These are phyloP conservation scores for Phytophthora citrophthora DNA, from an alignment of 352 stramenopile genomes.

Conservation along the genomic window DNA sequence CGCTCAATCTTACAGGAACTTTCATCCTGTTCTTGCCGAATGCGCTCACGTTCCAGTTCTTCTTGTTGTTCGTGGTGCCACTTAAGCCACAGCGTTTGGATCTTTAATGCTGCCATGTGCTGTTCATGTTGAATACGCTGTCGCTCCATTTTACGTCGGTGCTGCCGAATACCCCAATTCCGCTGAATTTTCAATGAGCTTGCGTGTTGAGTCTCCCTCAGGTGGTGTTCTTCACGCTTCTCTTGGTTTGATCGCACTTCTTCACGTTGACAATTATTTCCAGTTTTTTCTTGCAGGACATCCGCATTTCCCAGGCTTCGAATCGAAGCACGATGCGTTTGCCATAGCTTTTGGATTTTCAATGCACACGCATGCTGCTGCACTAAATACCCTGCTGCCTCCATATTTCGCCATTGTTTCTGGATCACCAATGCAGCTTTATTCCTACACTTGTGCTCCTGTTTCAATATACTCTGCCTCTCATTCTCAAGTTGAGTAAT, in stretches of 20 bases:
- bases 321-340: too few species aligned
- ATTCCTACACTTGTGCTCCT: slow-evolving; percentile 3
- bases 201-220: background rate
- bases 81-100: slow-evolving; percentile 32
- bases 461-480: background rate
- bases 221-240: too few species aligned
- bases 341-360: background rate
- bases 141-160: slow-evolving; percentile 31
- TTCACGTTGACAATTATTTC: slow-evolving; percentile 3
- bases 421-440: slow-evolving; percentile 9
- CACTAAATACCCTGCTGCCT: background rate
- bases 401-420: slow-evolving; percentile 8
- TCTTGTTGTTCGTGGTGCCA: slow-evolving; percentile 31
- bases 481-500: background rate
- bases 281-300: background rate
- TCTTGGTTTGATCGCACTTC: slow-evolving; percentile 7
- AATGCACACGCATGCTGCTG: slow-evolving; percentile 9
- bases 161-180: slow-evolving; percentile 22
- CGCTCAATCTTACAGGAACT: slow-evolving; percentile 34
- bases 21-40: slow-evolving; percentile 34
- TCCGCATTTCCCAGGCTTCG: too few species aligned
- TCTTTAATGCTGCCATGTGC: slow-evolving; percentile 31
- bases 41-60: slow-evolving; percentile 28
- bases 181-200: slow-evolving; percentile 30
- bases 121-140: slow-evolving; percentile 25